Evolutionary conservation across 768 basidiomycete genomes (phyloP), one percentile per base, ranked within the genome.

Genomic region (Auricularia sp.): DNA sequence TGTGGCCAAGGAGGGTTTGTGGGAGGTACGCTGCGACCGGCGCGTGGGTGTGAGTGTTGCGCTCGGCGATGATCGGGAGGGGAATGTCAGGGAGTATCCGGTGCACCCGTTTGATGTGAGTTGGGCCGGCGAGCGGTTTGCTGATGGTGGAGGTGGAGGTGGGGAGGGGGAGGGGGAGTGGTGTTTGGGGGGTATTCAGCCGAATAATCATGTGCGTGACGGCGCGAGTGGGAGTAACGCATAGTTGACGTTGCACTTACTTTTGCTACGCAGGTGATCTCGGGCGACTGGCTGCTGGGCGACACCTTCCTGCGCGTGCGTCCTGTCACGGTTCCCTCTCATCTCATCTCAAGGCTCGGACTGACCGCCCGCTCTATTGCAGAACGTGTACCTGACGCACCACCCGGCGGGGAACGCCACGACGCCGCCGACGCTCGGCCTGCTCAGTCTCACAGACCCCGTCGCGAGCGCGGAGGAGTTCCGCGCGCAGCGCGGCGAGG

Each of bases 261-360:
- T 34, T 34, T 66, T 10, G 47, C 18, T 10, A 3, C 23, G 21
- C 47, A 82, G 80, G 75, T 83, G n/a, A 75, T 77, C 67, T 80
- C 82, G 12, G 83, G 80, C 3, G 85, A 86, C 71, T 87, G 84
- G 83, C 74, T 87, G 4, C 75, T 85, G 21, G 84, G 84, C n/a
- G 83, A 83, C 62, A 75, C 78, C 18, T 85, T 84, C 64, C 75
- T 86, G 64, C 76, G 84, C 67, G 84, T 81, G 65, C 64, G 77
- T 74, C 34, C 29, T 62, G 34, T 23, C 2, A 23, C 51, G 14
- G 35, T 3, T 59, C 51, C 61, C 64, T 64, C 43, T 3, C 43
- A 10, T 44, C 43, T 44, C 10, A 10, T 44, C 43, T 11, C 6
- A 18, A 21, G 18, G 5, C 8, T 1, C 3, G 47, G 47, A 21